Conservation (phyloP, 108 stramenopile species). For the Chaetoceros tenuissimus region DNA sequence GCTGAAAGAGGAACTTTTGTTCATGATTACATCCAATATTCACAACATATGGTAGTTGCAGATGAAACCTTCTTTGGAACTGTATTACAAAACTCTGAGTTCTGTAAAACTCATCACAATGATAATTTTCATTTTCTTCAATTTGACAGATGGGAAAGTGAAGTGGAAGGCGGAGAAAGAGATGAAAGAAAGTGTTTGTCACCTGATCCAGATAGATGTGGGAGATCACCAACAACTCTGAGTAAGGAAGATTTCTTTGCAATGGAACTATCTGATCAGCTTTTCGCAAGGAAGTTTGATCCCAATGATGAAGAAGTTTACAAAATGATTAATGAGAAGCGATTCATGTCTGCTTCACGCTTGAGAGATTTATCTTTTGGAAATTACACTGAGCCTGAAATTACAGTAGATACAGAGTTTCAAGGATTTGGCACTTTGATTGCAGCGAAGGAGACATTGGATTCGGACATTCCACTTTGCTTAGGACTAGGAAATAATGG, state of each 20-base stretch:
- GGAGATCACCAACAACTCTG: slow-evolving; percentile 82
- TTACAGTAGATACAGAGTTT: slow-evolving; percentile 27
- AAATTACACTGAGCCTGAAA: not conserved
- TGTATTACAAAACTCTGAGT: slow-evolving; percentile 76
- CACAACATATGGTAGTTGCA: slow-evolving; percentile 85
- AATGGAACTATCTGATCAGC: slow-evolving; percentile 70
- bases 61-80: slow-evolving; percentile 96
- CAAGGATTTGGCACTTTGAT: slow-evolving; percentile 80
- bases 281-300: slow-evolving; percentile 86
- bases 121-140: slow-evolving; percentile 86
- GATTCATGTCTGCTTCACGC: slow-evolving; percentile 33
- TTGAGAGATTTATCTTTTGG: slow-evolving; percentile 6
- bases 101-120: slow-evolving; percentile 82
- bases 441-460: slow-evolving; percentile 73
- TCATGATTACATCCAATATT: slow-evolving; percentile 64
- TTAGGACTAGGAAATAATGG: slow-evolving; percentile 46
- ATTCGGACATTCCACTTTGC: slow-evolving; percentile 51
- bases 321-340: slow-evolving; percentile 63
- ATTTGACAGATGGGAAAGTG: slow-evolving; percentile 91
- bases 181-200: slow-evolving; percentile 84
- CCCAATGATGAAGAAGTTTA: slow-evolving; percentile 60
- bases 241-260: slow-evolving; percentile 74
- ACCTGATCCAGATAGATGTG: slow-evolving; percentile 82
- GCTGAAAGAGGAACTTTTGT: slow-evolving; percentile 67
- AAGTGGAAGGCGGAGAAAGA: slow-evolving; percentile 37